Evolutionary conservation across 192 early-diverging fungal genomes (phyloP), one percentile per base, ranked within the genome.

Genomic region (Geosiphon pyriformis): DNA sequence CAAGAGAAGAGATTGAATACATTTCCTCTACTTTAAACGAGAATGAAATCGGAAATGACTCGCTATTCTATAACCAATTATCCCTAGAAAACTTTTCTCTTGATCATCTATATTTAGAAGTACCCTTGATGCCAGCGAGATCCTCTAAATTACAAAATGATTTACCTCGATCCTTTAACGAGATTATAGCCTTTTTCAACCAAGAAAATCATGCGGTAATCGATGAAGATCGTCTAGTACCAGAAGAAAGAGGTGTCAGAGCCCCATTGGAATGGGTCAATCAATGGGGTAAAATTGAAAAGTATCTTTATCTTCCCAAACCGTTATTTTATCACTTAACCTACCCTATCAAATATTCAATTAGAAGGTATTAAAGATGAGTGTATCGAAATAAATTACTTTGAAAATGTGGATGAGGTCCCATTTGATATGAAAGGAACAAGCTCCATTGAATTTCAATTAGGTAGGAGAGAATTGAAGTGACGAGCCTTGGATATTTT

Each of bases 231-330:
- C 35, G 47, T 29, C 4, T 31, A 15, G 18, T 47, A n/a, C 54
- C 65, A 7, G 65, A 67, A 56, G 65, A 57, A 22, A 55, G 18
- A 30, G 65, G 53, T 20, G 18, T 57, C n/a, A 67, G 31, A 67
- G 52, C 33, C 3, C 65, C 65, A 46, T 56, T 67, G 26, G 53
- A 67, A 30, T 49, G 26, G 25, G 20, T 56, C 15, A 56, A 67
- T 46, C 23, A 57, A 47, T 67, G 65, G 65, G 65, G 53, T 67
- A 66, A 35, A 29, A 17, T 10, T 33, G n/a, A 11, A 3, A 37
- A 48, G 35, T 46, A n/a, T n/a, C n/a, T n/a, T n/a, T n/a, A n/a
- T n/a, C n/a, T n/a, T n/a, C n/a, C n/a, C n/a, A n/a, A n/a, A n/a
- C n/a, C n/a, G n/a, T n/a, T n/a, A n/a, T n/a, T n/a, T n/a, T n/a